Percentiles rank a stretch among this genome's conserved stretches.
Evolutionary conservation across 768 basidiomycete genomes (phyloP).

Genomic region (Coprinellus micaceus): DNA sequence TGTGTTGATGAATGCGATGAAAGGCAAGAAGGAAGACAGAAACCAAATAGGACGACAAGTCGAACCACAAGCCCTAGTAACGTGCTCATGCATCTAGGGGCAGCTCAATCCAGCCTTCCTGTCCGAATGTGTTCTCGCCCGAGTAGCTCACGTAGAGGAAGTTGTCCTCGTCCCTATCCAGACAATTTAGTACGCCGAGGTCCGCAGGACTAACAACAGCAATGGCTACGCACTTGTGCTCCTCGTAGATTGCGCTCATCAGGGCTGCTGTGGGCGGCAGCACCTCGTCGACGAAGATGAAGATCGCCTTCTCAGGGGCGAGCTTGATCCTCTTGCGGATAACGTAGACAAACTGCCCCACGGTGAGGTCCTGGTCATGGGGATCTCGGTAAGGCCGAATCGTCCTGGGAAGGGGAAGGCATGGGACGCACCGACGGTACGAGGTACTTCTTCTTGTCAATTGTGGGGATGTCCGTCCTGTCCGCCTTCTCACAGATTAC

Average conservation of each 20-base stretch:
- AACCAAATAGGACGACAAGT: background rate
- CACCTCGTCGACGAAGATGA: conserved; percentile 99
- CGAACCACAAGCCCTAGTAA: background rate
- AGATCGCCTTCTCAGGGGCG: conserved; percentile 99
- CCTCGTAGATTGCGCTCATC: conserved; percentile 99
- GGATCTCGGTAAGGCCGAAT: background rate
- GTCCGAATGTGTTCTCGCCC: conserved; percentile 94
- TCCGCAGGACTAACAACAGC: conserved; percentile 3
- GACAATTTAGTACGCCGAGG: background rate
- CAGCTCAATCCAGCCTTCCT: conserved; percentile 46
- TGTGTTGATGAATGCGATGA: background rate
- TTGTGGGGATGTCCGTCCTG: conserved; percentile 96
- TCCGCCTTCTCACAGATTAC: conserved; percentile 99
- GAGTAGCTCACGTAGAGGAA: conserved; percentile 99
- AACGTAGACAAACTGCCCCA: conserved; percentile 98
- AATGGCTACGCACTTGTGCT: conserved; percentile 81
- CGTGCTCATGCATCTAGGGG: conserved; percentile 40
- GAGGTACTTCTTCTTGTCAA: conserved; percentile 99
- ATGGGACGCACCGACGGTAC: conserved; percentile 80
- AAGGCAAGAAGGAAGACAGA: no score
- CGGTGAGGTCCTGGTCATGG: conserved; percentile 76
- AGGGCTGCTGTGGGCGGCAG: conserved; percentile 96
- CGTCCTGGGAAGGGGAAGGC: background rate
- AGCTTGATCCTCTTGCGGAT: conserved; percentile 99
- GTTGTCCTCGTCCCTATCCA: conserved; percentile 91